Conservation (phyloP, 352 stramenopile species). For the Aphanomyces stellatus region DNA sequence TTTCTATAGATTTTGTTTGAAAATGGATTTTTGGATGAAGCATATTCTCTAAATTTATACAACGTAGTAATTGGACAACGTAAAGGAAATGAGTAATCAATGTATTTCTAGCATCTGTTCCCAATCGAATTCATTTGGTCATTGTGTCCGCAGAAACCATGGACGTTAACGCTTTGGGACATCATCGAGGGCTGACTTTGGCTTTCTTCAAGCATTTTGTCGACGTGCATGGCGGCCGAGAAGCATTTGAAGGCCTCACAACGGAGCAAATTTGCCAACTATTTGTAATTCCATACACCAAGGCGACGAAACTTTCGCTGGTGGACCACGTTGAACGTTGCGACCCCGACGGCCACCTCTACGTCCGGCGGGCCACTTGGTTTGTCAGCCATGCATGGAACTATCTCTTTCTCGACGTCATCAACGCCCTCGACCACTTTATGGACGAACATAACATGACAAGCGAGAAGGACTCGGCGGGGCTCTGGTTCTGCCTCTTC, state of each 20-base stretch:
- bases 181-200: neutral
- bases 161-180: neutral
- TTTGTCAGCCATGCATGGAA: neutral
- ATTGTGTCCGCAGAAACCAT: no score
- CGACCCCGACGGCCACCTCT: neutral
- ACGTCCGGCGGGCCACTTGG: neutral
- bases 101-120: no score
- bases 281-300: neutral
- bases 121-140: no score
- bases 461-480: neutral
- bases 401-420: neutral
- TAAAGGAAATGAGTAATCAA: no score
- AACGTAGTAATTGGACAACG: no score
- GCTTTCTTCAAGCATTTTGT: neutral
- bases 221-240: neutral
- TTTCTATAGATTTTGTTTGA: no score
- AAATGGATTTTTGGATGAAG: no score
- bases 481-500: neutral
- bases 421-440: neutral
- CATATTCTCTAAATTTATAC: no score
- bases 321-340: neutral
- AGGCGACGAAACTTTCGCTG: neutral
- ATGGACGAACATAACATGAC: neutral
- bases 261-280: neutral
- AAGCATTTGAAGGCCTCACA: neutral